phyloP scores from a whole-genome alignment of 116 monocot genomes.

The Posidonia oceanica region DNA sequence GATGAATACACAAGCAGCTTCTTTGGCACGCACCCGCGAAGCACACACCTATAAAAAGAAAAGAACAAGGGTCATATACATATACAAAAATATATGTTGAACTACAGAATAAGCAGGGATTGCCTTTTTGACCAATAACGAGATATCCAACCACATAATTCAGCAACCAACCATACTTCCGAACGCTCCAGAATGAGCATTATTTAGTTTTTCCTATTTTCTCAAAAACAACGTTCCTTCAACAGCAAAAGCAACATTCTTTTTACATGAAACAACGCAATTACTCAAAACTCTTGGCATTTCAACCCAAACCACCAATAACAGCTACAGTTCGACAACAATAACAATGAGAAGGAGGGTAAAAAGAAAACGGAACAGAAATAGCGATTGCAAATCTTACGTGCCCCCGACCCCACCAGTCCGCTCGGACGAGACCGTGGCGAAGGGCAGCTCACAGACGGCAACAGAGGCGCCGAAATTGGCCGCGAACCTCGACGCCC shows the following conservation, averaged over 20 bases:
- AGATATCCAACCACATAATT: too few species aligned
- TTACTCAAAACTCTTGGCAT: too few species aligned
- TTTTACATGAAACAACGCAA: too few species aligned
- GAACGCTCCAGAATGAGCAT: too few species aligned
- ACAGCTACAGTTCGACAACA: too few species aligned
- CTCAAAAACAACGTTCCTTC: too few species aligned
- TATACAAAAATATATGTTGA: background rate
- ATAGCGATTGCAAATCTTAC: conserved; percentile 19
- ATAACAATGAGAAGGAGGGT: background rate
- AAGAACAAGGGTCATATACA: background rate
- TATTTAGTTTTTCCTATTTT: too few species aligned
- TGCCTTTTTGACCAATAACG: too few species aligned
- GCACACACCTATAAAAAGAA: conserved; percentile 53
- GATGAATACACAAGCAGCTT: conserved; percentile 93
- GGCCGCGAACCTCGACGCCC: conserved; percentile 83
- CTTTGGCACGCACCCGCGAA: conserved; percentile 98
- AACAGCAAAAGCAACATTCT: too few species aligned
- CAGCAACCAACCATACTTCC: too few species aligned
- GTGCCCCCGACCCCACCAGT: conserved; percentile 93
- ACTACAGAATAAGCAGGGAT: too few species aligned
- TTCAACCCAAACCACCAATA: too few species aligned
- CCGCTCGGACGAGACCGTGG: conserved; percentile 66
- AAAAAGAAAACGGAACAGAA: background rate
- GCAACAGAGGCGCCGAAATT: conserved; percentile 78
- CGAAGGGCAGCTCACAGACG: conserved; percentile 85